Evolutionary conservation across 208 protist species (phyloP).

Genomic region (Crithidia acanthocephali): DNA sequence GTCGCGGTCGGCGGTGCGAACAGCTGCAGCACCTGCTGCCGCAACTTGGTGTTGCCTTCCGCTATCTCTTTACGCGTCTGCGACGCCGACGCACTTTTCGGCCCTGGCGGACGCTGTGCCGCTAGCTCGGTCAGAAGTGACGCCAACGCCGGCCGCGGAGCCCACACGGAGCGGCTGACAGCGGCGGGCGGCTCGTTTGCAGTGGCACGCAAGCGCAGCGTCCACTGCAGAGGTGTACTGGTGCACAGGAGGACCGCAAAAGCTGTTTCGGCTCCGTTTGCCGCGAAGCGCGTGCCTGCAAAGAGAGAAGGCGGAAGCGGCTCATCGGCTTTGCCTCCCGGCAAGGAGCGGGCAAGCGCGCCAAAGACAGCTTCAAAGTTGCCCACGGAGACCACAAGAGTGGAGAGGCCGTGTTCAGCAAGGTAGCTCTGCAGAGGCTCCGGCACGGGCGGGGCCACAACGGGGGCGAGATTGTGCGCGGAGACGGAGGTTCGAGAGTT

Average conservation of each 20-base stretch:
- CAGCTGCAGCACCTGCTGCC: conserved; percentile 34
- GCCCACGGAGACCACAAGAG: conserved; percentile 17
- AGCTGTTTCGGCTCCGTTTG: conserved; percentile 24
- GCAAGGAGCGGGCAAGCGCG: conserved; percentile 9
- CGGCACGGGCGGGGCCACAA: conserved; percentile 28
- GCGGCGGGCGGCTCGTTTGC: conserved; percentile 22
- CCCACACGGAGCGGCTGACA: conserved; percentile 44
- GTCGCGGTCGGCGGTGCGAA: conserved; percentile 30
- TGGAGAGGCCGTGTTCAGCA: conserved; percentile 24
- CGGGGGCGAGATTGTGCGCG: neutral
- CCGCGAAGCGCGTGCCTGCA: conserved; percentile 20
- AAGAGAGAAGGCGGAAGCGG: conserved; percentile 29
- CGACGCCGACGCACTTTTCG: conserved; percentile 20
- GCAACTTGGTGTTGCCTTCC: conserved; percentile 31
- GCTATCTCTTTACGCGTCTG: conserved; percentile 31
- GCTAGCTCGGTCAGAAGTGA: conserved; percentile 20
- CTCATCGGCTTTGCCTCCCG: neutral
- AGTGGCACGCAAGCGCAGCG: conserved; percentile 37
- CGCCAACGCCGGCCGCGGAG: conserved; percentile 21
- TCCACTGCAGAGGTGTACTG: conserved; percentile 65
- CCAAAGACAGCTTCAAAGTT: conserved; percentile 2
- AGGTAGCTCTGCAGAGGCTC: conserved; percentile 32
- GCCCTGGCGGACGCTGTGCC: conserved; percentile 21
- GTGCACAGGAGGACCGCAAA: conserved; percentile 55
- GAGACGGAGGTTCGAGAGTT: conserved; percentile 15